Percentiles rank a stretch among this genome's conserved stretches.
Evolutionary conservation across 345 rosid genomes (phyloP).

Genomic region (Sisymbrium altissimum): DNA sequence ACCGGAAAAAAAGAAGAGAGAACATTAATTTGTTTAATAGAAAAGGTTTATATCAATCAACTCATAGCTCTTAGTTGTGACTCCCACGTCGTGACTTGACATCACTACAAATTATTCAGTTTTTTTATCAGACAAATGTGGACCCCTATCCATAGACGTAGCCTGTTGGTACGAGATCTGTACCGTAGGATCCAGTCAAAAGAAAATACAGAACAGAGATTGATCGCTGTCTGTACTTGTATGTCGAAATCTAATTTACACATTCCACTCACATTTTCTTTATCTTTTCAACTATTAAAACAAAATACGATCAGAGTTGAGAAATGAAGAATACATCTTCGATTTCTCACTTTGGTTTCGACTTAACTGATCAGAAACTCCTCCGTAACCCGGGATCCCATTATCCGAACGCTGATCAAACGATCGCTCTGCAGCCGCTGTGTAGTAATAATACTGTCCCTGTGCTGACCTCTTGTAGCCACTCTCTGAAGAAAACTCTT

Average conservation of each 20-base stretch:
- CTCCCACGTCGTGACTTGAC: slow-evolving; percentile 30
- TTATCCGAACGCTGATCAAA: slow-evolving; percentile 39
- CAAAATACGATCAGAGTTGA: slow-evolving; percentile 13
- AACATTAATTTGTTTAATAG: neutral
- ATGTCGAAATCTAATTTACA: slow-evolving; percentile 26
- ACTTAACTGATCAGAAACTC: neutral
- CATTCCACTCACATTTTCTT: slow-evolving; percentile 1
- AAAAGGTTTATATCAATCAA: slow-evolving; percentile 23
- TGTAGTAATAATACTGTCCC: slow-evolving; percentile 39
- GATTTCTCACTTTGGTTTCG: slow-evolving; percentile 26
- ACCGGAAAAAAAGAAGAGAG: neutral
- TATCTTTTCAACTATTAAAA: neutral
- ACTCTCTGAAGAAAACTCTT: slow-evolving; percentile 38
- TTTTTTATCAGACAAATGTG: neutral
- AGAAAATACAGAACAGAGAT: slow-evolving; percentile 12
- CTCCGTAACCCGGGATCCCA: slow-evolving; percentile 31
- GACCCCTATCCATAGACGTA: neutral
- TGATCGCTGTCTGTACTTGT: slow-evolving; percentile 17
- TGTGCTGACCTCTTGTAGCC: slow-evolving; percentile 37
- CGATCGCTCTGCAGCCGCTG: slow-evolving; percentile 27
- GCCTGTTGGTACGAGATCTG: slow-evolving; percentile 19
- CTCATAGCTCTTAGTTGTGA: slow-evolving; percentile 23
- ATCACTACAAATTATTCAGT: slow-evolving; percentile 22
- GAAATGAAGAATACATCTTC: slow-evolving; percentile 28
- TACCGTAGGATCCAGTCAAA: slow-evolving; percentile 18